A percentile compares a stretch with the other conserved stretches of the same genome.
Conservation (phyloP, 768 basidiomycete species). For the Boletellus emodensis region DNA sequence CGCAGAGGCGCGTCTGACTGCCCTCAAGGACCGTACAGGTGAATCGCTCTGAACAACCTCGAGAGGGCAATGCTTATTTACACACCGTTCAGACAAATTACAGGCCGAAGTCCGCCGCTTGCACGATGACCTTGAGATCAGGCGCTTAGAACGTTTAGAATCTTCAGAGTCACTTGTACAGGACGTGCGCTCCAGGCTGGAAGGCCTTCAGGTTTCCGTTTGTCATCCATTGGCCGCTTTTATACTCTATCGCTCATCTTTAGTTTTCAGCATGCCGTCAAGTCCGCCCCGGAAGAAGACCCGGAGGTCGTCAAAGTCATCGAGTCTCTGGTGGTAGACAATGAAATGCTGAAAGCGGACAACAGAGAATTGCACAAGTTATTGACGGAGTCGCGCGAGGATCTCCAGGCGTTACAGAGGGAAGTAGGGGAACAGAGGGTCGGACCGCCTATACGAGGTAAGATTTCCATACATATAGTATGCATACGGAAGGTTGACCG, state of each 20-base stretch:
- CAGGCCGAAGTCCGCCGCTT: slow-evolving; percentile 63
- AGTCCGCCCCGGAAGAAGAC: slow-evolving; percentile 40
- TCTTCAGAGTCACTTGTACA: slow-evolving; percentile 63
- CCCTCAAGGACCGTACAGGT: slow-evolving; percentile 69
- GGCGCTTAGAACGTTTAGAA: slow-evolving; percentile 56
- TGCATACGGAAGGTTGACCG: slow-evolving; percentile 1
- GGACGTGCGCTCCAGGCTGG: slow-evolving; percentile 61
- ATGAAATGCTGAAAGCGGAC: slow-evolving; percentile 76
- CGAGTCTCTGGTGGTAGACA: slow-evolving; percentile 83
- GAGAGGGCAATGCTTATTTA: slow-evolving; percentile 3
- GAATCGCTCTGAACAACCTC: slow-evolving; percentile 7
- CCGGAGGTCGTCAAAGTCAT: slow-evolving; percentile 65
- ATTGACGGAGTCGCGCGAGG: slow-evolving; percentile 73
- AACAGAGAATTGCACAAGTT: slow-evolving; percentile 75
- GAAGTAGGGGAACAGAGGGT: slow-evolving; percentile 74
- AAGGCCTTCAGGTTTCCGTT: slow-evolving; percentile 57
- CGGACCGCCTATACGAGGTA: slow-evolving; percentile 44
- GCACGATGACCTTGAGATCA: slow-evolving; percentile 59
- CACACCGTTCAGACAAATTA: slow-evolving; percentile 52
- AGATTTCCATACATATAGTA: not conserved
- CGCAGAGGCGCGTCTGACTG: slow-evolving; percentile 62
- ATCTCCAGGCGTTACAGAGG: slow-evolving; percentile 61
- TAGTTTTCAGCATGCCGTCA: slow-evolving; percentile 35
- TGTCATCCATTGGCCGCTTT: slow-evolving; percentile 19
- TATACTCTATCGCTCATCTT: slow-evolving; percentile 14